phyloP scores from a whole-genome alignment of 352 stramenopile genomes.

The Phytophthora melonis region DNA sequence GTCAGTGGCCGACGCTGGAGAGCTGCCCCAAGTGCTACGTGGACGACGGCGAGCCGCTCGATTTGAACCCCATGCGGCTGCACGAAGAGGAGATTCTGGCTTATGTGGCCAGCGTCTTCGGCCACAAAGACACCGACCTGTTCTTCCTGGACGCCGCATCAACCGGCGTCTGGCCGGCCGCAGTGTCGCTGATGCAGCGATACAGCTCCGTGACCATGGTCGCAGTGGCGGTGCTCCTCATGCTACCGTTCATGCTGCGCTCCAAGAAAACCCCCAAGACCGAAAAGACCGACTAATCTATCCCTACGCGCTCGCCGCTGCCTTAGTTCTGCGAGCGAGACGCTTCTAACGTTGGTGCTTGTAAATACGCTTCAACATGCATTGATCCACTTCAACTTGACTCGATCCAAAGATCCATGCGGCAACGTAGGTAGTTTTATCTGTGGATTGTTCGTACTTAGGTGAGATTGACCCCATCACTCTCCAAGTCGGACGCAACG shows the following conservation, averaged over 20 bases:
- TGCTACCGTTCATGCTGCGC: slow-evolving; percentile 36
- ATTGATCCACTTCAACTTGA: slow-evolving; percentile 12
- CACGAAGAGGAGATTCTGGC: slow-evolving; percentile 56
- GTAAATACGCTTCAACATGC: slow-evolving; percentile 3
- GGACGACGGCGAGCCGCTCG: slow-evolving; percentile 50
- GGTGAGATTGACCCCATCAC: not conserved
- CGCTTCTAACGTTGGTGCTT: not conserved
- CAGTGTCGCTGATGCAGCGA: slow-evolving; percentile 48
- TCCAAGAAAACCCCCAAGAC: slow-evolving; percentile 37
- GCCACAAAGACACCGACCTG: slow-evolving; percentile 54
- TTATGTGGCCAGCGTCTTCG: slow-evolving; percentile 64
- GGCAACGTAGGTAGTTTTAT: not conserved
- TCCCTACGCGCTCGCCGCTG: not conserved
- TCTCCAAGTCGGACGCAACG: not conserved
- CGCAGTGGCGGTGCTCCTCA: slow-evolving; percentile 30
- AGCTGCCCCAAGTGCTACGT: slow-evolving; percentile 65
- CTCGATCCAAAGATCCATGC: not conserved
- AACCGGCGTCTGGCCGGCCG: slow-evolving; percentile 46
- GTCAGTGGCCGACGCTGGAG: slow-evolving; percentile 59
- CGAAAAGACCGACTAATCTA: slow-evolving; percentile 35
- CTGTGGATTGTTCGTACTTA: not conserved
- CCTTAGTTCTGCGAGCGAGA: not conserved
- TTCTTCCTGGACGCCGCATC: slow-evolving; percentile 57
- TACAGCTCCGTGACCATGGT: slow-evolving; percentile 47
- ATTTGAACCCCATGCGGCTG: slow-evolving; percentile 57